Percentiles rank a stretch among this genome's conserved stretches.
phyloP scores from a whole-genome alignment of 768 basidiomycete species.

The Gymnopilus dilepis region DNA sequence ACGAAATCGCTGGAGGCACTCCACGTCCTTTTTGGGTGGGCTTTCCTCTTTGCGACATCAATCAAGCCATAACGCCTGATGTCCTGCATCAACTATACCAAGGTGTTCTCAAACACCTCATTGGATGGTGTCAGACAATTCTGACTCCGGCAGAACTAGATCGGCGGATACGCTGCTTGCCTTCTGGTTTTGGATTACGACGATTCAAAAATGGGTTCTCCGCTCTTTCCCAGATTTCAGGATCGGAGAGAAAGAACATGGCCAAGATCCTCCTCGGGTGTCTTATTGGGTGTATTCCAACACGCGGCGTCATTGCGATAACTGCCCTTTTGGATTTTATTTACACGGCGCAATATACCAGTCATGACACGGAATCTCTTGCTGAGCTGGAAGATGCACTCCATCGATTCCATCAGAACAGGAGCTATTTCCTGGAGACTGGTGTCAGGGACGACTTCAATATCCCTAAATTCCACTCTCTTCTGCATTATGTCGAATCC shows the following conservation, averaged over 20 bases:
- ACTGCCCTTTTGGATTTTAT: no score
- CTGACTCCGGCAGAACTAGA: conserved; percentile 23
- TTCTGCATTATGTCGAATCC: no score
- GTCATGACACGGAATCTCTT: conserved; percentile 26
- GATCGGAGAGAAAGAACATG: no score
- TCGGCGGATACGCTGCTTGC: conserved; percentile 36
- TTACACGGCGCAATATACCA: conserved; percentile 31
- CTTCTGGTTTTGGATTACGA: conserved; percentile 31
- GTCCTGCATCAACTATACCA: no score
- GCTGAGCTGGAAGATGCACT: conserved; percentile 22
- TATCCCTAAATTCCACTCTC: no score
- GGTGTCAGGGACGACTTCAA: no score
- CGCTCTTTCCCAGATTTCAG: conserved; percentile 44
- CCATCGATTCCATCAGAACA: conserved; percentile 16
- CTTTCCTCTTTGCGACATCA: conserved; percentile 23
- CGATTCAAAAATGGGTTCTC: conserved; percentile 49
- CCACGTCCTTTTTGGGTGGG: conserved; percentile 25
- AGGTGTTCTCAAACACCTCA: no score
- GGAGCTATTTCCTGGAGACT: conserved; percentile 25
- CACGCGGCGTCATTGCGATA: conserved; percentile 17
- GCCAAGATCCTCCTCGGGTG: conserved; percentile 37
- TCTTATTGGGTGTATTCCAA: conserved; percentile 29
- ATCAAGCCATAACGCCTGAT: conserved; percentile 23
- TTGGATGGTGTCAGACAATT: conserved; percentile 18
- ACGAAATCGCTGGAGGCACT: conserved; percentile 24